phyloP scores from a whole-genome alignment of 2,329 filamentous ascomycete species.

The Ceratocystis lukuohia region DNA sequence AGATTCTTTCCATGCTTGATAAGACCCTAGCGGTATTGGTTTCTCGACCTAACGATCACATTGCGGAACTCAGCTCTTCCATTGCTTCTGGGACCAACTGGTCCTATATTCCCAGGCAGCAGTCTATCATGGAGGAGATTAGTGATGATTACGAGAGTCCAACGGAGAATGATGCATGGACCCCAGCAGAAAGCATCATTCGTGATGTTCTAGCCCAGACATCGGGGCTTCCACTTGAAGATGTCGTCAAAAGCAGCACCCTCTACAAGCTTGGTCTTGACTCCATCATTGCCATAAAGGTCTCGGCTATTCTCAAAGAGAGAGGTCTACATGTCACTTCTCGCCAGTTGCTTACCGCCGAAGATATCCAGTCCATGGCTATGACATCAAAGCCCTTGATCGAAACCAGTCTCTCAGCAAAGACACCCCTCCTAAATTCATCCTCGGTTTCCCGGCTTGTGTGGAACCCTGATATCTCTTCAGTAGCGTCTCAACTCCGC shows the following conservation, averaged over 20 bases:
- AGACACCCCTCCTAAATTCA: background rate
- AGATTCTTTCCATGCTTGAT: slow-evolving; percentile 48
- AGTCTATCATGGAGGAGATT: background rate
- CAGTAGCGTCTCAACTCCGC: background rate
- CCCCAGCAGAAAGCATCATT: slow-evolving; percentile 28
- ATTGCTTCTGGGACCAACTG: background rate
- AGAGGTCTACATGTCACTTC: slow-evolving; percentile 50
- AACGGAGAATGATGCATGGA: slow-evolving; percentile 25
- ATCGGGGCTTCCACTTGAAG: slow-evolving; percentile 43
- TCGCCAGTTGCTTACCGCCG: slow-evolving; percentile 54
- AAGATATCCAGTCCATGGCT: slow-evolving; percentile 43
- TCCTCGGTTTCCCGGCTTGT: background rate
- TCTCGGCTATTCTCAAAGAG: slow-evolving; percentile 55
- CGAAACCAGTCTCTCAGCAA: background rate
- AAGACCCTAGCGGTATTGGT: slow-evolving; percentile 8
- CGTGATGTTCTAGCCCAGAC: slow-evolving; percentile 40
- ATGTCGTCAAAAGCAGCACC: slow-evolving; percentile 48
- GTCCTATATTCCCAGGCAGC: background rate
- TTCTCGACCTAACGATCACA: slow-evolving; percentile 26
- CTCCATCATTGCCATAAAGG: slow-evolving; percentile 83
- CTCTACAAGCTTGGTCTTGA: slow-evolving; percentile 81
- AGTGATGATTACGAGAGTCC: background rate
- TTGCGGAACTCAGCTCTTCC: slow-evolving; percentile 29
- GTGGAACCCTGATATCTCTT: background rate
- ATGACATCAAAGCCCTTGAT: background rate